Evolutionary conservation across 192 early-diverging fungal species (phyloP).

Genomic region (Backusella parvicylindrica): DNA sequence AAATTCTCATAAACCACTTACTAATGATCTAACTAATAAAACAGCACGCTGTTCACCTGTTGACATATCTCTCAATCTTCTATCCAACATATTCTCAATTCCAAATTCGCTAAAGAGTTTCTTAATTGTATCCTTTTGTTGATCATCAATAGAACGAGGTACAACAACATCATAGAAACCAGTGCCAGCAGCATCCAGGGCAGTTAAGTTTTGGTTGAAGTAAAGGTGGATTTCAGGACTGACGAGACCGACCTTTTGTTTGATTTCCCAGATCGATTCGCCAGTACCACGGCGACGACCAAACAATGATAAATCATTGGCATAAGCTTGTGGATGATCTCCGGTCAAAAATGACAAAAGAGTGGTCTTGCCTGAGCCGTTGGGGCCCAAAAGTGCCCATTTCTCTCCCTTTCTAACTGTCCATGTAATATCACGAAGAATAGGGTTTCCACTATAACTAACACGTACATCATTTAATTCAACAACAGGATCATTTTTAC

Average conservation of each 20-base stretch:
- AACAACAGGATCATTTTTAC: constrained; percentile 26
- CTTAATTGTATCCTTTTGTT: constrained; percentile 9
- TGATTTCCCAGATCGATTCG: constrained; percentile 61
- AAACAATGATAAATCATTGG: constrained; percentile 51
- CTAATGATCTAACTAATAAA: constrained; percentile 44
- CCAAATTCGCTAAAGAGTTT: constrained; percentile 25
- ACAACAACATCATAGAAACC: constrained; percentile 43
- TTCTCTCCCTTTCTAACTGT: constrained; percentile 41
- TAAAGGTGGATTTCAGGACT: constrained; percentile 57
- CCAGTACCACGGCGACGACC: constrained; percentile 48
- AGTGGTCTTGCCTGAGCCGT: constrained; percentile 58
- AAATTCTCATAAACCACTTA: background rate
- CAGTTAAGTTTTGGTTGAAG: constrained; percentile 39
- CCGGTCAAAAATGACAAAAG: constrained; percentile 51
- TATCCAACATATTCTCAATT: constrained; percentile 12
- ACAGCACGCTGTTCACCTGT: constrained; percentile 54
- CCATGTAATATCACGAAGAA: constrained; percentile 48
- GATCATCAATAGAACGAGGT: background rate
- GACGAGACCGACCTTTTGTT: constrained; percentile 40
- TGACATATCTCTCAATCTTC: constrained; percentile 30
- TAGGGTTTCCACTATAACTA: constrained; percentile 31
- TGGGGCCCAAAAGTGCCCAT: constrained; percentile 53
- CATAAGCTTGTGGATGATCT: constrained; percentile 59
- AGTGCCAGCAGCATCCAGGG: constrained; percentile 35
- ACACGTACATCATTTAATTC: constrained; percentile 46